These are phyloP conservation scores for Boletus huronensis DNA, from an alignment of 768 basidiomycete genomes.

Conservation along the genomic window DNA sequence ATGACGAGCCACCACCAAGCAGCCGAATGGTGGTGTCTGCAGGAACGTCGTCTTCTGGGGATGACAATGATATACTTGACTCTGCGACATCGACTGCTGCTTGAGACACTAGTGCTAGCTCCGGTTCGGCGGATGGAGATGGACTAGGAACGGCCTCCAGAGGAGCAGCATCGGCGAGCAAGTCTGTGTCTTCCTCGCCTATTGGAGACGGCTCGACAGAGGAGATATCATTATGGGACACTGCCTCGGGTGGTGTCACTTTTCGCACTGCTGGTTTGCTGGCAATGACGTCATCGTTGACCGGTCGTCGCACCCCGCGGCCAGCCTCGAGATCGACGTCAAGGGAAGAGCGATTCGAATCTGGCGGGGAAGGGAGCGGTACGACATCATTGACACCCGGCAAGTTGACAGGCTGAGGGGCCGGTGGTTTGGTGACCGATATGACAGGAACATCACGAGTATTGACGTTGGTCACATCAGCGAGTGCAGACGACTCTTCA, in stretches of 20 bases:
- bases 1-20: constrained; percentile 52
- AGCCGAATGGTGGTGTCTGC: constrained; percentile 51
- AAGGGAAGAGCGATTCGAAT: constrained; percentile 40
- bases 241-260: constrained; percentile 6
- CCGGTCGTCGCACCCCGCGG: constrained; percentile 37
- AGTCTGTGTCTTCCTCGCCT: constrained; percentile 40
- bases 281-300: constrained; percentile 11
- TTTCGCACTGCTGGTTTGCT: constrained; percentile 12
- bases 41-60: constrained; percentile 16
- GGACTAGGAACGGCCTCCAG: constrained; percentile 32
- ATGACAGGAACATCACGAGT: constrained; percentile 46
- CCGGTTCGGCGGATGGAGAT: constrained; percentile 21
- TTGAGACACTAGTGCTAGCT: constrained; percentile 3
- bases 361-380: constrained; percentile 41
- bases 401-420: constrained; percentile 64
- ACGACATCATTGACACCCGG: constrained; percentile 63
- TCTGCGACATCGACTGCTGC: constrained; percentile 6
- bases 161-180: constrained; percentile 46
- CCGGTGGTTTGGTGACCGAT: constrained; percentile 66
- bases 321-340: constrained; percentile 40
- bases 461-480: constrained; percentile 23
- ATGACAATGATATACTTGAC: constrained; percentile 2
- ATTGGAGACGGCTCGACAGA: constrained; percentile 20
- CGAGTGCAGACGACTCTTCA: constrained; percentile 20
- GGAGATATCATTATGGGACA: constrained; percentile 16